Evolutionary conservation across 345 rosid genomes (phyloP).

Genomic region (Raphanus raphanistrum): DNA sequence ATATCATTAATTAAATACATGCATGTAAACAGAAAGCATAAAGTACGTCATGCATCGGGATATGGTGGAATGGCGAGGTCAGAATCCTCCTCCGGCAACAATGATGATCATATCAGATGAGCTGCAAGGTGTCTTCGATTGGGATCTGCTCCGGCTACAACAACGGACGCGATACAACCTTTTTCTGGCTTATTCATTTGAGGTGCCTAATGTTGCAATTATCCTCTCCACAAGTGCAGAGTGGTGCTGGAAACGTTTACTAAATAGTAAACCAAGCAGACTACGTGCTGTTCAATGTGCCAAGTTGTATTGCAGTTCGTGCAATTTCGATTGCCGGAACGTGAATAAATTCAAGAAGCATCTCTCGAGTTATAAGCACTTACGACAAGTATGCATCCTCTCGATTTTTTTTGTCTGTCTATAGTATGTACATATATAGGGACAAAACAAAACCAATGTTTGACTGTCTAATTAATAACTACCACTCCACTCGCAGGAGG

Average conservation of each 20-base stretch:
- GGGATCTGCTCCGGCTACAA: slow-evolving; percentile 2
- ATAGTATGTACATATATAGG: too few species aligned
- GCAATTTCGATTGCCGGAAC: too few species aligned
- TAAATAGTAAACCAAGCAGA: too few species aligned
- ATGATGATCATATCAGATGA: slow-evolving; percentile 2
- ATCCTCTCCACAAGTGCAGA: not conserved
- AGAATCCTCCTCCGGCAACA: slow-evolving; percentile 5
- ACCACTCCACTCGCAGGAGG: not conserved
- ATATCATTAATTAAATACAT: too few species aligned
- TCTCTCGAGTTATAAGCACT: not conserved
- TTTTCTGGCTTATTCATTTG: not conserved
- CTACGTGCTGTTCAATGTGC: too few species aligned
- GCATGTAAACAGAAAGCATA: not conserved
- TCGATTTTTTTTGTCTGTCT: too few species aligned
- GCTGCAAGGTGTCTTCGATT: not conserved
- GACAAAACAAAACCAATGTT: too few species aligned
- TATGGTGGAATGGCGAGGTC: not conserved
- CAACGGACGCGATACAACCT: not conserved
- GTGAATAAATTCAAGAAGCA: not conserved
- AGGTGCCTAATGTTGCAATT: not conserved
- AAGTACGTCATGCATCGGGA: not conserved
- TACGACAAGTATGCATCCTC: not conserved
- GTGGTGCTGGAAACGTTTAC: not conserved
- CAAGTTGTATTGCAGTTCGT: too few species aligned
- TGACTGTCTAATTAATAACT: too few species aligned